These are phyloP conservation scores for Diaporthe citriasiana DNA, from an alignment of 2,329 filamentous ascomycete genomes.

Conservation along the genomic window DNA sequence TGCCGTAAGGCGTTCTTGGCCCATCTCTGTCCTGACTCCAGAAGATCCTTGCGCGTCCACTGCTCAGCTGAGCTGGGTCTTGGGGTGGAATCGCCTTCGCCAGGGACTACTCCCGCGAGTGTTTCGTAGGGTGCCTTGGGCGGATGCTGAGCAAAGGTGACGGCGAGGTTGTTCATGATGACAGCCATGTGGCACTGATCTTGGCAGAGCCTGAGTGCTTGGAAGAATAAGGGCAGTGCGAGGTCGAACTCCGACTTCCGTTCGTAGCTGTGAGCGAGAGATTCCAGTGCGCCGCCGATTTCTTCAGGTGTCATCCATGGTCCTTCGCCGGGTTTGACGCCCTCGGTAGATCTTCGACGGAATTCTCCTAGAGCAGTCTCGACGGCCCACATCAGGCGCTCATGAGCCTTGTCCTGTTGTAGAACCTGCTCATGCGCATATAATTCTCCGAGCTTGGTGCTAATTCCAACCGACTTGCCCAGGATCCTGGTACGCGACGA, in stretches of 20 bases:
- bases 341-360: constrained; percentile 75
- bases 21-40: constrained; percentile 83
- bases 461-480: constrained; percentile 80
- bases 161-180: constrained; percentile 88
- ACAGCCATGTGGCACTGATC: constrained; percentile 82
- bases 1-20: constrained; percentile 81
- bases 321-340: constrained; percentile 78
- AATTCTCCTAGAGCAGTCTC: constrained; percentile 84
- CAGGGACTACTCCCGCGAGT: constrained; percentile 45
- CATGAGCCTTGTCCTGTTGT: constrained; percentile 80
- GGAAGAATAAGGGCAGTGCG: constrained; percentile 87
- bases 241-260: constrained; percentile 82
- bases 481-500: constrained; percentile 73
- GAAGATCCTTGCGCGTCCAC: constrained; percentile 70
- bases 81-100: constrained; percentile 35
- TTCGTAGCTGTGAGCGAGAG: constrained; percentile 83
- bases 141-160: constrained; percentile 78
- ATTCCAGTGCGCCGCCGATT: constrained; percentile 81
- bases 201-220: constrained; percentile 79
- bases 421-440: constrained; percentile 84
- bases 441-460: constrained; percentile 87
- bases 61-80: constrained; percentile 42
- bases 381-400: constrained; percentile 83
- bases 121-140: constrained; percentile 53
- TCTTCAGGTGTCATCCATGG: constrained; percentile 79